Evolutionary conservation across 352 stramenopile genomes (phyloP).

Genomic region (Phytophthora cactorum): DNA sequence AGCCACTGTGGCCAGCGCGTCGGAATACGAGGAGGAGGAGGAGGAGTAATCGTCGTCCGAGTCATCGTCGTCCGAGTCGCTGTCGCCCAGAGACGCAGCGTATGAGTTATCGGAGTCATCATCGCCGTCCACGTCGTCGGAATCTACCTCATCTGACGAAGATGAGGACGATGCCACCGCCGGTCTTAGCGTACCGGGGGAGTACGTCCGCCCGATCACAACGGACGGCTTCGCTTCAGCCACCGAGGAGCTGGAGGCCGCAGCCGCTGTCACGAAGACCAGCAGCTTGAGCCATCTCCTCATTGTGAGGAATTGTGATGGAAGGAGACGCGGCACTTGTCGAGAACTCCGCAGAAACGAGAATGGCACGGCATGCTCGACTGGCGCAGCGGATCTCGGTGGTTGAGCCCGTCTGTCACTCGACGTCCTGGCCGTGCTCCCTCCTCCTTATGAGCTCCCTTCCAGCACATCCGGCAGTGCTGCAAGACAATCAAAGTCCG

Average conservation of each 20-base stretch:
- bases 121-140: slow-evolving; percentile 1
- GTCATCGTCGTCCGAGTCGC: slow-evolving; percentile 14
- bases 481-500: slow-evolving; percentile 20
- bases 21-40: slow-evolving; percentile 8
- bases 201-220: slow-evolving; percentile 7
- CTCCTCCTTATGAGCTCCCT: slow-evolving; percentile 18
- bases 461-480: slow-evolving; percentile 17
- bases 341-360: slow-evolving; percentile 14
- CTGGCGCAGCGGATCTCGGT: slow-evolving; percentile 22
- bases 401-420: slow-evolving; percentile 25
- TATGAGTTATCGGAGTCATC: slow-evolving; percentile 1
- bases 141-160: slow-evolving; percentile 3
- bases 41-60: slow-evolving; percentile 10
- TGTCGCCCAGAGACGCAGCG: background rate
- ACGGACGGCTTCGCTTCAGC: slow-evolving; percentile 4
- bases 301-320: slow-evolving; percentile 8
- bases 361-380: slow-evolving; percentile 23
- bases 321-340: background rate
- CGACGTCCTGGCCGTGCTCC: background rate
- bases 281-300: slow-evolving; percentile 24
- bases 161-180: background rate
- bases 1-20: slow-evolving; percentile 13
- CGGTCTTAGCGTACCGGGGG: background rate
- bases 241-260: background rate
- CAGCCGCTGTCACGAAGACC: slow-evolving; percentile 2